Base-by-base conservation (phyloP, 768 basidiomycete species). In the Termitomyces sp. region DNA sequence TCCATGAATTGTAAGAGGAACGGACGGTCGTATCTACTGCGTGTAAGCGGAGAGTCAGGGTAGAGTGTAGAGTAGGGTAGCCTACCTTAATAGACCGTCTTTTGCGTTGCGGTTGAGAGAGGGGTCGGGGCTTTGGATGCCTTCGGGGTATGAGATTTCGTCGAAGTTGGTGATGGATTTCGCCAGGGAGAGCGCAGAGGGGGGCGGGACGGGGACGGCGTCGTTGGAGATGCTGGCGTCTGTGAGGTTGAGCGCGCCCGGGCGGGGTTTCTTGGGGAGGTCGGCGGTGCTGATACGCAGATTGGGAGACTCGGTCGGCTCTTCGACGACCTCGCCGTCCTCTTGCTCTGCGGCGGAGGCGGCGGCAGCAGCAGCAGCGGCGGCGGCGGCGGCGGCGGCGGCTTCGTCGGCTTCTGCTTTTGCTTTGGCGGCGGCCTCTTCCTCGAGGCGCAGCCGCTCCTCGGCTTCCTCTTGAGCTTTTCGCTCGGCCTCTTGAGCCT, bases 1-100 rank as follows among this genome's bases (percentile, higher is more conserved):
- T 77, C 74, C 91, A 97, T 95, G 77, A 99, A 99, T 70, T 99
- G 96, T 60, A 99, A 75, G 28, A 99, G 82, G 85, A 99, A 99
- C 20, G 95, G 93, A 38, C 95, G 93, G 71, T 98, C 94, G 71
- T 99, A 99, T 68, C 96, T 93, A 44, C 61, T 5, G 6, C 28
- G 57, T 26, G 30, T 53, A 2, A 64, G 48, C 43, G 56, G 26
- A 16, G 33, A 30, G 23, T 23, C 23, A 23, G 2, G 32, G 5
- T 28, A 46, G 47, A 55, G 1, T 46, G 1, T 46, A 48, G 32
- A 23, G 23, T 5, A 40, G 55, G 46, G 32, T 6, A 40, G 55
- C 66, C 60, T 73, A 91, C 92, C 88, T 84, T 79, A 93, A 96
- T 74, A 93, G 95, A 66, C 94, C 94, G 57, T 92, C 85, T 74